Evolutionary conservation across 345 rosid species (phyloP).

Genomic region (Acer negundo): DNA sequence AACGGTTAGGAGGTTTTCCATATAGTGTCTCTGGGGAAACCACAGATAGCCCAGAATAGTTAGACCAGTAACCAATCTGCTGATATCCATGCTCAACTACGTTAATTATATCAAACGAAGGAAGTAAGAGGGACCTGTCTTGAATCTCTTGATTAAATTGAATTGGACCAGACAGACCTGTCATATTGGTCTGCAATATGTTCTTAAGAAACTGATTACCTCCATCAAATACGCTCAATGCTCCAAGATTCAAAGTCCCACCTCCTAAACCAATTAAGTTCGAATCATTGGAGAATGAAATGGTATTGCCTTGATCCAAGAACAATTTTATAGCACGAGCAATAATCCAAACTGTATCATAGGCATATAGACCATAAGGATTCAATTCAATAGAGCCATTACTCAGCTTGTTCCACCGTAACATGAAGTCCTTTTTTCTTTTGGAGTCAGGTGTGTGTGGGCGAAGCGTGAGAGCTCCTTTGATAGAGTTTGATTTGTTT

Average conservation of each 20-base stretch:
- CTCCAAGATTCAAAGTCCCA: conserved; percentile 65
- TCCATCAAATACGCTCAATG: conserved; percentile 76
- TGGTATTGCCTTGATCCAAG: conserved; percentile 62
- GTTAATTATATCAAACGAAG: conserved; percentile 76
- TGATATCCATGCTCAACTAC: conserved; percentile 41
- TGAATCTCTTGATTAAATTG: conserved; percentile 52
- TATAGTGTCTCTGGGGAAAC: conserved; percentile 76
- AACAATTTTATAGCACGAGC: conserved; percentile 73
- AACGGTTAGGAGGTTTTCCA: conserved; percentile 57
- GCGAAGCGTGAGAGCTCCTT: conserved; percentile 74
- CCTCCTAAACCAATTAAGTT: conserved; percentile 43
- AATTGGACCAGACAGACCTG: conserved; percentile 75
- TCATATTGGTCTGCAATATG: conserved; percentile 64
- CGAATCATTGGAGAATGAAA: conserved; percentile 70
- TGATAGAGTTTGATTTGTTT: conserved; percentile 35
- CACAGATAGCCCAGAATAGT: conserved; percentile 78
- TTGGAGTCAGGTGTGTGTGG: conserved; percentile 67
- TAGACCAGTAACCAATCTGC: conserved; percentile 89
- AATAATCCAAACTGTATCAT: conserved; percentile 90
- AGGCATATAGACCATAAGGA: conserved; percentile 78
- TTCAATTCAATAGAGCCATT: conserved; percentile 71
- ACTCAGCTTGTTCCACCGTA: conserved; percentile 72
- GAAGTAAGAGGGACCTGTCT: conserved; percentile 59
- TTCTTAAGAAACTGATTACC: conserved; percentile 55
- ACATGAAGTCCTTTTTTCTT: conserved; percentile 55